phyloP scores from a whole-genome alignment of 257 asterid genomes.

The Ilex asprella region DNA sequence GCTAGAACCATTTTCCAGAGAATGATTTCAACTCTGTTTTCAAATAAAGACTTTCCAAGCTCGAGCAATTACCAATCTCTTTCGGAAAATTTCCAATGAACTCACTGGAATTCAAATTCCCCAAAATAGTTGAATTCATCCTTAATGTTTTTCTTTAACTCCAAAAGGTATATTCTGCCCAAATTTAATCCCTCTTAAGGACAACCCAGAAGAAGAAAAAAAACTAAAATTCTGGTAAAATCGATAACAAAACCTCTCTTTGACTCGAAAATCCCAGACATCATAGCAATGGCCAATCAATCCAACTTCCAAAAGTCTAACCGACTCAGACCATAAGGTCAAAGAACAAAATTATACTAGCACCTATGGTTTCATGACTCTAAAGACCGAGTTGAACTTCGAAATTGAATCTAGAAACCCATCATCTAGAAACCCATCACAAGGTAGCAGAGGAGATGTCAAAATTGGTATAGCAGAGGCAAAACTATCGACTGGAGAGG shows the following conservation, averaged over 20 bases:
- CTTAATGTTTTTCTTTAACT: conserved; percentile 50
- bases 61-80: conserved; percentile 56
- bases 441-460: no score
- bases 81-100: conserved; percentile 60
- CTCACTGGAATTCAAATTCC: conserved; percentile 57
- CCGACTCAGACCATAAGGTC: background rate
- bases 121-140: conserved; percentile 40
- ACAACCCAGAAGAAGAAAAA: conserved; percentile 17
- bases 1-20: conserved; percentile 86
- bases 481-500: no score
- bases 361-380: conserved; percentile 15
- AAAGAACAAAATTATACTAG: background rate
- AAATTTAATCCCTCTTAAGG: conserved; percentile 49
- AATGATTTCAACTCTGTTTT: no score
- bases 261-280: conserved; percentile 40
- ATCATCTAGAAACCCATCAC: conserved; percentile 8
- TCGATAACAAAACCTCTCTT: conserved; percentile 20
- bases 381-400: background rate
- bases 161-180: conserved; percentile 58
- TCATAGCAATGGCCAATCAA: conserved; percentile 23
- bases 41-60: conserved; percentile 42
- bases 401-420: conserved; percentile 10
- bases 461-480: no score
- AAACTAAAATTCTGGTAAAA: no score
- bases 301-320: conserved; percentile 6